Percentiles rank a stretch among this genome's conserved stretches.
phyloP scores from a whole-genome alignment of 2,329 filamentous ascomycete species.

The Diaporthe citri region DNA sequence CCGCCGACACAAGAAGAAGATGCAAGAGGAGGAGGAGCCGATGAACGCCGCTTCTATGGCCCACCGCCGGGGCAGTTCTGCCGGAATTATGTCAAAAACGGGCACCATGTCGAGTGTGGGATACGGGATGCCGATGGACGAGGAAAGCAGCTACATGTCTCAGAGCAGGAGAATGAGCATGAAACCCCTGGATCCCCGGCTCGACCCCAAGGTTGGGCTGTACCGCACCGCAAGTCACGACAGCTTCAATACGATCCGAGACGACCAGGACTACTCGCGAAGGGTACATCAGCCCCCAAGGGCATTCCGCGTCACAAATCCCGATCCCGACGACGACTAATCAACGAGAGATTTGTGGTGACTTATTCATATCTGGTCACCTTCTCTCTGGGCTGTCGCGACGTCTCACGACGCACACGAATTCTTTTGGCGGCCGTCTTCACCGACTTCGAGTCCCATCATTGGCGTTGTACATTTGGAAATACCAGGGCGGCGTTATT shows the following conservation, averaged over 20 bases:
- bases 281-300: conserved; percentile 65
- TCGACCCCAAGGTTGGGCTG: conserved; percentile 71
- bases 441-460: conserved; percentile 50
- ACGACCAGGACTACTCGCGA: conserved; percentile 76
- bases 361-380: background rate
- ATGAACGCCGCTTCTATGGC: conserved; percentile 57
- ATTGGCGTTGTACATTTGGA: conserved; percentile 51
- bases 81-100: conserved; percentile 59
- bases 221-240: conserved; percentile 70
- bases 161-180: conserved; percentile 55
- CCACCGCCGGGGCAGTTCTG: conserved; percentile 64
- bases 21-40: conserved; percentile 58
- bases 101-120: conserved; percentile 56
- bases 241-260: conserved; percentile 72
- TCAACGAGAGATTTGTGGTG: conserved; percentile 13
- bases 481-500: conserved; percentile 61
- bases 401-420: conserved; percentile 52
- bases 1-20: conserved; percentile 49
- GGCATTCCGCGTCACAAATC: conserved; percentile 73
- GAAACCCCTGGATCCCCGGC: conserved; percentile 72
- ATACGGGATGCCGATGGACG: conserved; percentile 39
- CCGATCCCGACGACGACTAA: conserved; percentile 62
- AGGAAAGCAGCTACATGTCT: conserved; percentile 38
- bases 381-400: conserved; percentile 31
- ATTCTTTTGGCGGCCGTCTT: conserved; percentile 41